These are phyloP conservation scores for Hericium alpestre DNA, from an alignment of 768 basidiomycete genomes.

Conservation along the genomic window DNA sequence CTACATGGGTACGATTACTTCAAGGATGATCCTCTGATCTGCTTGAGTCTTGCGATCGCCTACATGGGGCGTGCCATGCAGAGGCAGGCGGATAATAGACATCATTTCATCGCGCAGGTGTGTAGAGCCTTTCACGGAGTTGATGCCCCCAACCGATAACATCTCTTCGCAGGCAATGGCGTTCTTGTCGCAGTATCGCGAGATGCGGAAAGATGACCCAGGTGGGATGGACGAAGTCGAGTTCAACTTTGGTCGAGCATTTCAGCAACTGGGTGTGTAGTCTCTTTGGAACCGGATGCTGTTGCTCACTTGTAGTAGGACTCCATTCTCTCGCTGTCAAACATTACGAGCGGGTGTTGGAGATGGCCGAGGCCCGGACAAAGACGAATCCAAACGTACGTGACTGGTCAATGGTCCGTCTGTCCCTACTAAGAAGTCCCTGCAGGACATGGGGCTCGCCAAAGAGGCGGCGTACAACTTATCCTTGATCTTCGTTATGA, in stretches of 20 bases:
- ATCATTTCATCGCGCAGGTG: slow-evolving; percentile 77
- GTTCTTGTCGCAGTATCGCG: slow-evolving; percentile 73
- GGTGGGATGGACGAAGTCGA: slow-evolving; percentile 66
- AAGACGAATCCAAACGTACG: slow-evolving; percentile 22
- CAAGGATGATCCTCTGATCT: slow-evolving; percentile 76
- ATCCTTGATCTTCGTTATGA: slow-evolving; percentile 69
- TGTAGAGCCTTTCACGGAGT: background rate
- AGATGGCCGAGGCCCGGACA: slow-evolving; percentile 41
- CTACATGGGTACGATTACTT: slow-evolving; percentile 82
- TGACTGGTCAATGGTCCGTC: slow-evolving; percentile 1
- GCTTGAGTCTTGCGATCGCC: slow-evolving; percentile 70
- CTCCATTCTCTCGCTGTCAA: slow-evolving; percentile 70
- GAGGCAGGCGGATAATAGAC: slow-evolving; percentile 87
- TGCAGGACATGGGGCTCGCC: slow-evolving; percentile 43
- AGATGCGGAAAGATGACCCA: slow-evolving; percentile 36
- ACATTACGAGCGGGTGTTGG: slow-evolving; percentile 74
- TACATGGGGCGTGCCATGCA: slow-evolving; percentile 89
- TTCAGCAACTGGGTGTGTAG: slow-evolving; percentile 78
- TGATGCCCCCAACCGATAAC: background rate
- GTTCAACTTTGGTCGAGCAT: slow-evolving; percentile 85
- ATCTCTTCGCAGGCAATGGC: slow-evolving; percentile 55
- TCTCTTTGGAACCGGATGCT: background rate
- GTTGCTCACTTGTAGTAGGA: slow-evolving; percentile 32
- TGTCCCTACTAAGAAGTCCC: background rate
- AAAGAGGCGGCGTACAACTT: slow-evolving; percentile 84